Percentiles rank a stretch among this genome's conserved stretches.
Conservation (phyloP, 306 rosid genomes). For the Vicia faba region DNA sequence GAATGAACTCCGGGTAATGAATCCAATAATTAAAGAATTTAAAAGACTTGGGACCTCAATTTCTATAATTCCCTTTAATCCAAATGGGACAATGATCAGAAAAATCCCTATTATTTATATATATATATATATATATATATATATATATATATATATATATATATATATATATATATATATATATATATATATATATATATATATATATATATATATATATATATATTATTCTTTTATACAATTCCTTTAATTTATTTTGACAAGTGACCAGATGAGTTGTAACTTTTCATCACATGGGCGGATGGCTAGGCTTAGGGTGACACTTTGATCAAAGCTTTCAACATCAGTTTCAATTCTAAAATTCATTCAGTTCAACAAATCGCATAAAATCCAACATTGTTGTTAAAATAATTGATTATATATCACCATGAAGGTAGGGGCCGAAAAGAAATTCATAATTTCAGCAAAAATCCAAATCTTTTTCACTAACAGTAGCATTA, state of each 20-base stretch:
- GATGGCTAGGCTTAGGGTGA: slow-evolving; percentile 8
- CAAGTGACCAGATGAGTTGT: slow-evolving; percentile 26
- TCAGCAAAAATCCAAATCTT: slow-evolving; percentile 10
- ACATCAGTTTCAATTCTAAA: slow-evolving; percentile 15
- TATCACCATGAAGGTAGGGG: slow-evolving; percentile 31
- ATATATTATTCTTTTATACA: too few relatives aligned
- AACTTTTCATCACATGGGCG: slow-evolving; percentile 30
- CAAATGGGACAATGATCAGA: too few relatives aligned
- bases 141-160: too few relatives aligned
- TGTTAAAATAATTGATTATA: slow-evolving; percentile 13
- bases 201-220: too few relatives aligned
- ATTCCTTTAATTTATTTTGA: slow-evolving; percentile 1
- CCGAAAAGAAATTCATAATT: slow-evolving; percentile 22
- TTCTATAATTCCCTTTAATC: too few relatives aligned
- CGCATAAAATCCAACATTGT: slow-evolving; percentile 36
- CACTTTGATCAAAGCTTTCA: slow-evolving; percentile 24
- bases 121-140: too few relatives aligned
- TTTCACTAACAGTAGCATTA: slow-evolving; percentile 25
- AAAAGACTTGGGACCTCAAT: too few relatives aligned
- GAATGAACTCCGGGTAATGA: too few relatives aligned
- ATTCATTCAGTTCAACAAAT: slow-evolving; percentile 19
- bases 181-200: too few relatives aligned
- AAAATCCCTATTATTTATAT: too few relatives aligned
- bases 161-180: too few relatives aligned
- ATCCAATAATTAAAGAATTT: too few relatives aligned